Evolutionary conservation across 805 yeast genomes (phyloP).

Genomic region (Saccharomycopsis schoenii): DNA sequence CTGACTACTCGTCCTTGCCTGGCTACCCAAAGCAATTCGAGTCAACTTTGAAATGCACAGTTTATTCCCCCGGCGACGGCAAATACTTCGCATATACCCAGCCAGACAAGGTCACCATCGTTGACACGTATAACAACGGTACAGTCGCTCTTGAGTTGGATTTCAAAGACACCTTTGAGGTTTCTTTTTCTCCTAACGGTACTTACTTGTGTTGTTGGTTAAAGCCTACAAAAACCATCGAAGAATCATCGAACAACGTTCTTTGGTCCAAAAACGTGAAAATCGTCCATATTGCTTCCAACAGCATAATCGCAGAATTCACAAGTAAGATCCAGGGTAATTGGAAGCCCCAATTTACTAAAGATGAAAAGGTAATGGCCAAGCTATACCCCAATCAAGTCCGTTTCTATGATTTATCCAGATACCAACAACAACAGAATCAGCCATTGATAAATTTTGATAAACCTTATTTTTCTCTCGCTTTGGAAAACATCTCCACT

Average conservation of each 20-base stretch:
- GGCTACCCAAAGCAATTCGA: background rate
- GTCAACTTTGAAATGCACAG: constrained; percentile 10
- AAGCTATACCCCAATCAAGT: constrained; percentile 48
- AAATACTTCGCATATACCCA: constrained; percentile 62
- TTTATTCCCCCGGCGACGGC: constrained; percentile 46
- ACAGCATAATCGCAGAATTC: constrained; percentile 48
- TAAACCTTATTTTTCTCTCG: constrained; percentile 51
- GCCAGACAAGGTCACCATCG: constrained; percentile 47
- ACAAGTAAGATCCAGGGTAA: constrained; percentile 76
- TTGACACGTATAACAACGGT: constrained; percentile 39
- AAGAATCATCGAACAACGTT: constrained; percentile 51
- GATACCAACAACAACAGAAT: constrained; percentile 19
- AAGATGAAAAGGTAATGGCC: constrained; percentile 66
- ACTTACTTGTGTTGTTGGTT: constrained; percentile 81
- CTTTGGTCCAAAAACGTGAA: constrained; percentile 65
- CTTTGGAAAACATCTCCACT: constrained; percentile 43
- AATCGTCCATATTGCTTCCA: constrained; percentile 51
- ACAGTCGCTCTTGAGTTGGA: constrained; percentile 38
- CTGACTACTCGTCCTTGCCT: constrained; percentile 23
- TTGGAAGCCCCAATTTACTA: constrained; percentile 88
- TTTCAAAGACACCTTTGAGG: constrained; percentile 62
- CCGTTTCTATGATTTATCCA: constrained; percentile 51
- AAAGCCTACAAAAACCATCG: constrained; percentile 51
- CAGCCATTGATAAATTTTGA: constrained; percentile 31
- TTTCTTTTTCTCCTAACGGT: constrained; percentile 85